A percentile compares a stretch with the other conserved stretches of the same genome.
These are phyloP conservation scores for Bremia lactucae DNA, from an alignment of 352 stramenopile species.

Conservation along the genomic window DNA sequence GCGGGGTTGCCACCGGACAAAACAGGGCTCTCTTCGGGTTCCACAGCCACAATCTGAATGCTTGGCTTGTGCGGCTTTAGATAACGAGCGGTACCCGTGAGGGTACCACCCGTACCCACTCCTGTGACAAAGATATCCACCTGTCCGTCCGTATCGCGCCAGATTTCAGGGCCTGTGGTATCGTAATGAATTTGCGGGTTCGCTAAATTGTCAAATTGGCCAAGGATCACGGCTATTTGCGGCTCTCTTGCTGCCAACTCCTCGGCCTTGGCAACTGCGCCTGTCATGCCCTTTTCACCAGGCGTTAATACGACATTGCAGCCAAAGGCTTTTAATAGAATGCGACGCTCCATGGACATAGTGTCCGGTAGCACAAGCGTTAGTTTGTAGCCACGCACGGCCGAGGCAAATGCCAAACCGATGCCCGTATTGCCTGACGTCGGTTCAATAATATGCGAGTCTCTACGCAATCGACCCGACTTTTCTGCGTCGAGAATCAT, in stretches of 20 bases:
- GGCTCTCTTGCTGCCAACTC: constrained; percentile 66
- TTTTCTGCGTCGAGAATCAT: constrained; percentile 79
- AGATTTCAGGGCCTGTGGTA: constrained; percentile 83
- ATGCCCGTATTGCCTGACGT: constrained; percentile 94
- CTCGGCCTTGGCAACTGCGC: constrained; percentile 66
- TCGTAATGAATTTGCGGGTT: constrained; percentile 91
- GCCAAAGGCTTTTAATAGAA: constrained; percentile 90
- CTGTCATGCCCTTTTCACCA: constrained; percentile 72
- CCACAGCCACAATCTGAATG: constrained; percentile 74
- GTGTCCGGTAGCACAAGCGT: constrained; percentile 93
- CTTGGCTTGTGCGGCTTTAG: constrained; percentile 82
- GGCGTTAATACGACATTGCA: constrained; percentile 89
- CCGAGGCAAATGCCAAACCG: constrained; percentile 86
- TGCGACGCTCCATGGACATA: constrained; percentile 93
- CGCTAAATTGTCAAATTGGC: constrained; percentile 95
- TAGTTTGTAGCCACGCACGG: constrained; percentile 85
- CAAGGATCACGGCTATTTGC: constrained; percentile 69
- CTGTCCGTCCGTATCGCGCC: constrained; percentile 78
- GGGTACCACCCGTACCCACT: constrained; percentile 80
- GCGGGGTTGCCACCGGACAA: constrained; percentile 71
- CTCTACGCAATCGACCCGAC: constrained; percentile 51
- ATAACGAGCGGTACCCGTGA: constrained; percentile 78
- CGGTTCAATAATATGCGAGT: constrained; percentile 87
- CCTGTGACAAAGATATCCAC: constrained; percentile 85
- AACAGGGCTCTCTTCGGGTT: constrained; percentile 76